Evolutionary conservation across 2,329 filamentous ascomycete species (phyloP).

Genomic region (Diaporthe sp.): DNA sequence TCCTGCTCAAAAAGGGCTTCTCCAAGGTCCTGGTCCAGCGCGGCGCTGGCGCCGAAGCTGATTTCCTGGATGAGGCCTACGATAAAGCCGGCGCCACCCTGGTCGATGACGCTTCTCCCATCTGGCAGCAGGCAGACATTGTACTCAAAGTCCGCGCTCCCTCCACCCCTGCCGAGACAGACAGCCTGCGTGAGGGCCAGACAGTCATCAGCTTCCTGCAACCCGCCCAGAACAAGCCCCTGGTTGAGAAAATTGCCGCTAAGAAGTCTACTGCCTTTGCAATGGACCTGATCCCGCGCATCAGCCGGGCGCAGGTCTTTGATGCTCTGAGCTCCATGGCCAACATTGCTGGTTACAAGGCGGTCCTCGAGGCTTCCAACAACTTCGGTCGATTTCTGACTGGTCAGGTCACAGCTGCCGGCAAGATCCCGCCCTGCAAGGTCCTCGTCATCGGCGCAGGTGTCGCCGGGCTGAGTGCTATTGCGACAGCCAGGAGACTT

Average conservation of each 20-base stretch:
- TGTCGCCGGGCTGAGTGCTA: conserved; percentile 89
- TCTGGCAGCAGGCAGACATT: conserved; percentile 84
- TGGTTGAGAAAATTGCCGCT: conserved; percentile 80
- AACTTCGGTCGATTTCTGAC: conserved; percentile 90
- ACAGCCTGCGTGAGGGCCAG: conserved; percentile 75
- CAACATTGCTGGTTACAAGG: conserved; percentile 95
- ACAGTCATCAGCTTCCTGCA: conserved; percentile 89
- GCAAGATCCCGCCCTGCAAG: conserved; percentile 91
- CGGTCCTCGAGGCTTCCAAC: conserved; percentile 90
- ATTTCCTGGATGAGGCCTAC: conserved; percentile 84
- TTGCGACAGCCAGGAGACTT: conserved; percentile 87
- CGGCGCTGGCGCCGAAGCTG: conserved; percentile 82
- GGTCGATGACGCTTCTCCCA: conserved; percentile 74
- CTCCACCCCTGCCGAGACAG: conserved; percentile 74
- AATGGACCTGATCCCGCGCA: conserved; percentile 94
- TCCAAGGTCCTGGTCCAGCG: conserved; percentile 82
- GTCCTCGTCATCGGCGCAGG: conserved; percentile 92
- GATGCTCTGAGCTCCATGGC: conserved; percentile 94
- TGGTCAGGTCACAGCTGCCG: conserved; percentile 90
- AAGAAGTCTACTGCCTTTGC: conserved; percentile 84
- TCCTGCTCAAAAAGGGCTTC: conserved; percentile 90
- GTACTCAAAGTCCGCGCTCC: conserved; percentile 88
- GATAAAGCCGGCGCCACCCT: conserved; percentile 83
- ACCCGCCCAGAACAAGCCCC: conserved; percentile 81
- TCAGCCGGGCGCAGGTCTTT: conserved; percentile 89